These are phyloP conservation scores for Pholiota adiposa DNA, from an alignment of 1,284 basidiomycete genomes.

Conservation along the genomic window DNA sequence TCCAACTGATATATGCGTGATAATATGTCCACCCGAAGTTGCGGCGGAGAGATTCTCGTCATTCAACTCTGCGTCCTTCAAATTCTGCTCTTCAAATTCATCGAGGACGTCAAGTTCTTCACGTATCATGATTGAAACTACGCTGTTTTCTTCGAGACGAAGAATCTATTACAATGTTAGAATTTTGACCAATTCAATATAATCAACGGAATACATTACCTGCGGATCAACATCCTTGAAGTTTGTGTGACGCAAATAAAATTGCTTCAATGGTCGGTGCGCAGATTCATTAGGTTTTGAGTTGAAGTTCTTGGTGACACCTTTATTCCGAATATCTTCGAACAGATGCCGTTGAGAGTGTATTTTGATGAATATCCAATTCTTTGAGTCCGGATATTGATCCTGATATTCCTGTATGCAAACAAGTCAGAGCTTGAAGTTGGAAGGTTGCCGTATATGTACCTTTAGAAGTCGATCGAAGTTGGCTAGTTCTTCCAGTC, in stretches of 20 bases:
- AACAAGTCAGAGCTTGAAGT: too few relatives aligned
- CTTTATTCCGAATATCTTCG: constrained; percentile 38
- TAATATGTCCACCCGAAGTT: neutral
- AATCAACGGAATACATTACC: constrained; percentile 22
- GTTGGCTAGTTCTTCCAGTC: constrained; percentile 21
- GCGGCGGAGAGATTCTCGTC: neutral
- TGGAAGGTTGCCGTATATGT: too few relatives aligned
- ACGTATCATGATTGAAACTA: constrained; percentile 4
- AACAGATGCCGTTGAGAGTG: constrained; percentile 36
- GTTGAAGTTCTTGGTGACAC: constrained; percentile 34
- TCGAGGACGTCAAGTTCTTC: neutral
- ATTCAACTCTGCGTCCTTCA: neutral
- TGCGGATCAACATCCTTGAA: constrained; percentile 38
- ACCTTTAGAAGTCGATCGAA: neutral
- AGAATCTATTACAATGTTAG: constrained; percentile 4
- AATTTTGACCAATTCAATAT: neutral
- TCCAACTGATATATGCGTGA: neutral
- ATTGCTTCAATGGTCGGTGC: constrained; percentile 32
- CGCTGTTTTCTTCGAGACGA: constrained; percentile 1
- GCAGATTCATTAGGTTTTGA: constrained; percentile 38
- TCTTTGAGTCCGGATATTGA: constrained; percentile 21
- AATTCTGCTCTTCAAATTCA: neutral
- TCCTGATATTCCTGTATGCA: neutral
- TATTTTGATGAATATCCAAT: constrained; percentile 41
- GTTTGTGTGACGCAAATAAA: constrained; percentile 34